phyloP scores from a whole-genome alignment of 371 early-diverging fungal species.

The Dinochytrium kinnereticum region DNA sequence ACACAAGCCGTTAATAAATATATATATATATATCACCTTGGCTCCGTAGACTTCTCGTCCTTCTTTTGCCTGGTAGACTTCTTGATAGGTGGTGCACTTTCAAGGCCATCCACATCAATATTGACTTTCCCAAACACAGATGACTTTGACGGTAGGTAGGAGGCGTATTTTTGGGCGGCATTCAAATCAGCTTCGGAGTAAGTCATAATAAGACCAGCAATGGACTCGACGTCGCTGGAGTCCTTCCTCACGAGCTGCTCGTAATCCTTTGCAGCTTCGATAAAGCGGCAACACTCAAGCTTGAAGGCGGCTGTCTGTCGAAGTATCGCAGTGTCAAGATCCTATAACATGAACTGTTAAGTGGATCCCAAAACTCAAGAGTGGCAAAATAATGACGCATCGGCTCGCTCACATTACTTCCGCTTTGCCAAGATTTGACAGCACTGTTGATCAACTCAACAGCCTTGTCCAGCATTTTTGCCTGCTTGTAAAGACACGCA shows the following conservation, averaged over 20 bases:
- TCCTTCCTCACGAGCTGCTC: slow-evolving; percentile 72
- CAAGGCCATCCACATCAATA: background rate
- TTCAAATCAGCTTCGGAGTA: slow-evolving; percentile 70
- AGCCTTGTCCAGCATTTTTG: background rate
- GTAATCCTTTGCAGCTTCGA: slow-evolving; percentile 72
- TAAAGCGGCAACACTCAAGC: slow-evolving; percentile 60
- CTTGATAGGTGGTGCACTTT: background rate
- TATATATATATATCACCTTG: background rate
- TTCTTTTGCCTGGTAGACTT: background rate
- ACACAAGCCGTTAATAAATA: background rate
- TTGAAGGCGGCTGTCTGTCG: slow-evolving; percentile 67
- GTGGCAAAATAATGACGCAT: no score
- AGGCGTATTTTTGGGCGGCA: slow-evolving; percentile 71
- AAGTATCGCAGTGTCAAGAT: slow-evolving; percentile 55
- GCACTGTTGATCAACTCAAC: slow-evolving; percentile 19
- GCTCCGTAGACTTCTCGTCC: background rate
- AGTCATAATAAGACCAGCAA: slow-evolving; percentile 73
- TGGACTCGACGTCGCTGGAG: slow-evolving; percentile 66
- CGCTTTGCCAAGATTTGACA: background rate
- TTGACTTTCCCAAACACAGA: background rate
- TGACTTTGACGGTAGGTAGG: background rate
- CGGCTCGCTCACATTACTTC: no score
- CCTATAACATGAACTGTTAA: slow-evolving; percentile 17
- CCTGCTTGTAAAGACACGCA: background rate
- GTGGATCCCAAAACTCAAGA: no score